Base-by-base conservation (phyloP, 2,329 filamentous ascomycete species). In the Monilinia polystroma region DNA sequence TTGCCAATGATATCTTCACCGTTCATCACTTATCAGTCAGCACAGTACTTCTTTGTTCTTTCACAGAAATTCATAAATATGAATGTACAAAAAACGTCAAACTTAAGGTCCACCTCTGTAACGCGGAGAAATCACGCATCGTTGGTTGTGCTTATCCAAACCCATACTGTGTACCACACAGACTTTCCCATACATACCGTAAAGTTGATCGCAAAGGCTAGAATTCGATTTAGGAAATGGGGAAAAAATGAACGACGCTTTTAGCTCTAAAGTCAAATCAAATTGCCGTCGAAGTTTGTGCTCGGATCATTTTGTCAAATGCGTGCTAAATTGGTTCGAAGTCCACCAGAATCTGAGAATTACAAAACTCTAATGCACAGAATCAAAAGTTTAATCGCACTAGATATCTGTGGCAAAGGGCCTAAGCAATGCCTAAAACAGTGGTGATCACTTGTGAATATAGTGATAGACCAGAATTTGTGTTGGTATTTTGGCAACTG, bases 241-340 rank as follows among this genome's bases (percentile, higher is more conserved):
- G 47, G 20, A 60, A 35, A 35, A 51, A n/a, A 35, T 62, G 45
- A 12, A 23, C 32, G 35, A 26, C 4, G n/a, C 26, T 51, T 8
- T 38, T 62, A 51, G 58, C 45, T 59, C 57, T 35, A 59, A 62
- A 38, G 45, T 62, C 45, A 38, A 60, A 62, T 51, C 20, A 51
- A 49, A 62, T 41, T 47, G 47, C 29, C n/a, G 32, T 38, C 47
- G 38, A 51, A 62, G 20, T 51, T 26, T 51, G 12, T 62, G 58
- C 45, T 62, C 58, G 58, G 29, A 62, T 41, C 16, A 38, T 52
- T 62, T 51, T 35, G 29, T 38, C 8, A 32, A 26, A 12, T 51
- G 45, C n/a, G 14, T 18, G 20, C 57, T 35, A 51, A 23, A 38
- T 35, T 51, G 32, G 45, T 51, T 62, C 58, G n/a, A 51, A 35